phyloP scores from a whole-genome alignment of 805 yeast species.

The Sporopachydermia lactativora region DNA sequence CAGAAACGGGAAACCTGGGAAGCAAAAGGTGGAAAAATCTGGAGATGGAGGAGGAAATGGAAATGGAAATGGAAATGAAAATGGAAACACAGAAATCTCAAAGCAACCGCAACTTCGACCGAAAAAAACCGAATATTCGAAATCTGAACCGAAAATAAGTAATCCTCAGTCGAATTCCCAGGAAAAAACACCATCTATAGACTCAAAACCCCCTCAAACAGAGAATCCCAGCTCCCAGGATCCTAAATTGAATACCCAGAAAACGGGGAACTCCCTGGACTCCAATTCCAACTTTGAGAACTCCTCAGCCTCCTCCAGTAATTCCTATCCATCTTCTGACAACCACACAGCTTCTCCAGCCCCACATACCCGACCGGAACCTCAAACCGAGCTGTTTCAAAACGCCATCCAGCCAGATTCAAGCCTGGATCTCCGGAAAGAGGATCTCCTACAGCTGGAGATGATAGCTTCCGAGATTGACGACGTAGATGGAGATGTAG shows the following conservation, averaged over 20 bases:
- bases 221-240: too few relatives aligned
- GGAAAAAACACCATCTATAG: too few relatives aligned
- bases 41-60: not conserved
- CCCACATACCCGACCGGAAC: not conserved
- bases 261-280: not conserved
- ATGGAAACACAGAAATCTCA: too few relatives aligned
- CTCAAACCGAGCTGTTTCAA: not conserved
- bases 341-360: not conserved
- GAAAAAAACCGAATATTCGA: too few relatives aligned
- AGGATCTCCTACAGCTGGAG: constrained; percentile 39
- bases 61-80: not conserved
- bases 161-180: too few relatives aligned
- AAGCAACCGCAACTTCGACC: too few relatives aligned
- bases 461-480: constrained; percentile 28
- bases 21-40: not conserved
- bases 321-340: not conserved
- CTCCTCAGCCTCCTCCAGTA: not conserved
- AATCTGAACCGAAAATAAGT: too few relatives aligned
- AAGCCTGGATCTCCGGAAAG: constrained; percentile 22
- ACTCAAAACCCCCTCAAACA: too few relatives aligned
- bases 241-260: too few relatives aligned
- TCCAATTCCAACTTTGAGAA: not conserved
- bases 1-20: not conserved
- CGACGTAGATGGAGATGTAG: constrained; percentile 20
- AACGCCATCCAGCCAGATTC: constrained; percentile 4